Evolutionary conservation across 257 asterid genomes (phyloP), one percentile per base, ranked within the genome.

Genomic region (Thymus quinquecostatus): DNA sequence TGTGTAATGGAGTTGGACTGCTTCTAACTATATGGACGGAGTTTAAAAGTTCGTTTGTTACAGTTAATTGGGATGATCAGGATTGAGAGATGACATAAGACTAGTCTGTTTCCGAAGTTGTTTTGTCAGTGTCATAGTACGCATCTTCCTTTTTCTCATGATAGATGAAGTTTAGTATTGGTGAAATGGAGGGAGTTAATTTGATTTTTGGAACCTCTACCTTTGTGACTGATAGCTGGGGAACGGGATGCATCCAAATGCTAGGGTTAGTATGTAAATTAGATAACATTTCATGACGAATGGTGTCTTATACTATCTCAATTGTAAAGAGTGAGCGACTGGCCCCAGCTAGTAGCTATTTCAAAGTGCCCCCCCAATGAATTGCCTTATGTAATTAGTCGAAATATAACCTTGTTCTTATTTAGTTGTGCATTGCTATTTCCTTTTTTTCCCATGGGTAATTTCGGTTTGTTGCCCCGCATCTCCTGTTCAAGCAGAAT

Each of bases 181-280:
- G 68, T 44, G 61, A 51, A 67, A 13, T 48, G 10, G 64, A 60
- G 63, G 72, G 14, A 45, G 61, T 29, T 59, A 64, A 72, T 70
- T 70, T 29, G 29, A 54, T 40, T 21, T 48, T 36, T 7, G 34
- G 32, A 43, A 28, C 21, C 43, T 1, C 41, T 30, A 32, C 27
- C 8, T 57, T 30, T 5, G 9, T 30, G 30, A 57, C 21, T 32
- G 62, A 32, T 29, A 30, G 27, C 27, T 32, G 62, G 32, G 60
- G 70, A 33, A 38, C 58, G 8, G 54, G 50, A 69, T 41, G 67
- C 69, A 54, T 70, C 53, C 48, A 29, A 40, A 30, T 44, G 30
- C 56, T 72, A 47, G 10, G 48, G 60, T 8, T 7, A 28, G 5
- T 0, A 14, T 33, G 41, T 66, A 36, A 56, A 28, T 59, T 30